Evolutionary conservation across 108 stramenopile genomes (phyloP).

Genomic region (Hondaea fermentalgiana): DNA sequence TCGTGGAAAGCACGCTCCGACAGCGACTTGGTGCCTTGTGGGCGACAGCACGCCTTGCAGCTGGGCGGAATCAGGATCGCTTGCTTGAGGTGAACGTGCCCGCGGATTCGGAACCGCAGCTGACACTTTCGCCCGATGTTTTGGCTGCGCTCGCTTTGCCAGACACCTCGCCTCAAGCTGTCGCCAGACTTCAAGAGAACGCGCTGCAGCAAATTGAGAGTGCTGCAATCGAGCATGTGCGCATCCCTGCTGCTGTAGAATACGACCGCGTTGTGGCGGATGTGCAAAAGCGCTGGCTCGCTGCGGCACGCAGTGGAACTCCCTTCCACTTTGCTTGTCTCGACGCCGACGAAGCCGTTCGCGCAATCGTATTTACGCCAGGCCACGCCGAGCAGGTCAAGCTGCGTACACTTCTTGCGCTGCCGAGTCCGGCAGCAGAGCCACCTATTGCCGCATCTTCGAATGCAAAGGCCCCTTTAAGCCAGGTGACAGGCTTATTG

Average conservation of each 20-base stretch:
- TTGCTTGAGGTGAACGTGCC: neutral
- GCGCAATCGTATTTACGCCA: neutral
- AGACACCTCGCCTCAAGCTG: neutral
- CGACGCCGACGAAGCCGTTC: neutral
- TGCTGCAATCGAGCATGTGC: neutral
- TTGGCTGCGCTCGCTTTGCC: neutral
- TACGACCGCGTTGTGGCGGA: neutral
- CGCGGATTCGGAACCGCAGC: neutral
- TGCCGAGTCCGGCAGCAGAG: neutral
- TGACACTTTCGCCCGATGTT: neutral
- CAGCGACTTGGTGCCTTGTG: neutral
- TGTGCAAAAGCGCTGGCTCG: neutral
- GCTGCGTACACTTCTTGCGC: neutral
- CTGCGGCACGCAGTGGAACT: neutral
- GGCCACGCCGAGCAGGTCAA: neutral
- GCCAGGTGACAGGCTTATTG: no score
- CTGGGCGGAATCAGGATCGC: neutral
- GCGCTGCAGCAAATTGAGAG: neutral
- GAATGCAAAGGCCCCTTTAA: neutral
- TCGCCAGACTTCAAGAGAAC: neutral
- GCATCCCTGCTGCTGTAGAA: neutral
- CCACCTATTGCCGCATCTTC: neutral
- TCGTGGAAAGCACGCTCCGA: no score
- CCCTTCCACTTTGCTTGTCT: neutral
- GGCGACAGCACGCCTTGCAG: neutral